These are phyloP conservation scores for Pseudotulostoma volvatum DNA, from an alignment of 495 filamentous ascomycete species.

Conservation along the genomic window DNA sequence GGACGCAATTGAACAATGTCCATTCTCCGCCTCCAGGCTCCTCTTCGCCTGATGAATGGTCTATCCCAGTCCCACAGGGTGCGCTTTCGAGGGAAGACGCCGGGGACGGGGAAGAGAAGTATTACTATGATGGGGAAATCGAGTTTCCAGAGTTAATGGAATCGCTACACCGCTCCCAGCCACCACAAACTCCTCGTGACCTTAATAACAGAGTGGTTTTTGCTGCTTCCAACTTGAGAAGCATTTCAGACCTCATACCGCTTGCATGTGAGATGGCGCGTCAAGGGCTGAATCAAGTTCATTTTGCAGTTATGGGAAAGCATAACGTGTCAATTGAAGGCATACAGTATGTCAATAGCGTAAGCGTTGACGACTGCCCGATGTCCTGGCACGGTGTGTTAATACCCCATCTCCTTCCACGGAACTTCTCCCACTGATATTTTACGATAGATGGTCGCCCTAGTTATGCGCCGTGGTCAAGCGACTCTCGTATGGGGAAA, in stretches of 20 bases:
- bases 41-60: constrained; percentile 3
- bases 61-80: constrained; percentile 8
- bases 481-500: constrained; percentile 33
- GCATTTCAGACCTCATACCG: constrained; percentile 34
- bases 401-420: too few relatives aligned
- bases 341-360: constrained; percentile 33
- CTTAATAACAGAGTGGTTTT: constrained; percentile 31
- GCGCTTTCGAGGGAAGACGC: constrained; percentile 6
- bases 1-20: constrained; percentile 12
- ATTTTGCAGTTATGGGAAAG: constrained; percentile 38
- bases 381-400: constrained; percentile 37
- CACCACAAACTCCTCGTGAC: constrained; percentile 14
- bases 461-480: constrained; percentile 30
- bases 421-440: too few relatives aligned
- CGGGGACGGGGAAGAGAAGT: constrained; percentile 12
- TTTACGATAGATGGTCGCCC: constrained; percentile 29
- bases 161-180: constrained; percentile 27
- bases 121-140: constrained; percentile 39
- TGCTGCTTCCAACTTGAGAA: constrained; percentile 32
- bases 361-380: constrained; percentile 28
- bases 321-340: constrained; percentile 36
- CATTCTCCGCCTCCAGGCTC: constrained; percentile 1
- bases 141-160: constrained; percentile 36
- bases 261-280: constrained; percentile 38
- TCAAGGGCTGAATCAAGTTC: constrained; percentile 29